These are phyloP conservation scores for Haematococcus lacustris DNA, from an alignment of 139 green algal species.

Conservation along the genomic window DNA sequence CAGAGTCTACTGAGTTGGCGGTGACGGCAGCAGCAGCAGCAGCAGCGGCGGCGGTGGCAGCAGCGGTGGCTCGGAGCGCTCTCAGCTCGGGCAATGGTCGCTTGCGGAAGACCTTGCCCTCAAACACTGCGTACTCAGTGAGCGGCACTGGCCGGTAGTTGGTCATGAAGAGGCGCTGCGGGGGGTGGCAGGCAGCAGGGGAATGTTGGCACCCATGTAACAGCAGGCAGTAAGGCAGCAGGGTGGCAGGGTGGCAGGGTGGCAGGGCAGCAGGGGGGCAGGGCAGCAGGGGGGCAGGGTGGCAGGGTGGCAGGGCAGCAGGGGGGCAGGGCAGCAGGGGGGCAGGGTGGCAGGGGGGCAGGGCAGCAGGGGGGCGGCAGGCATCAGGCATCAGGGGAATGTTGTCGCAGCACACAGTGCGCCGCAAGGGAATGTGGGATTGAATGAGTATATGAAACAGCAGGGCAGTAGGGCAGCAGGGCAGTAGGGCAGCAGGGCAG, in stretches of 20 bases:
- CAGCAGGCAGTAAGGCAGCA: not conserved
- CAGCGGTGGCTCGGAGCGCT: too few relatives aligned
- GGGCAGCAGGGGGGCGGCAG: too few relatives aligned
- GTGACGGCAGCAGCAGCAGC: too few relatives aligned
- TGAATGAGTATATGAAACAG: not conserved
- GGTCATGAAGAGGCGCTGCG: conserved; percentile 63
- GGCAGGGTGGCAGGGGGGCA: not conserved
- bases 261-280: not conserved
- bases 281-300: not conserved
- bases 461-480: too few relatives aligned
- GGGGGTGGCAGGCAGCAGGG: not conserved
- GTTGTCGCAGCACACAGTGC: not conserved
- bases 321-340: not conserved
- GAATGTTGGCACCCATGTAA: not conserved
- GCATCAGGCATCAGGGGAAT: not conserved
- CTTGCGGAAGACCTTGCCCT: conserved; percentile 39
- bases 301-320: not conserved
- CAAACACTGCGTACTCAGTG: conserved; percentile 58
- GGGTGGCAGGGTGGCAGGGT: not conserved
- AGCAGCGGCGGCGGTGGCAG: too few relatives aligned
- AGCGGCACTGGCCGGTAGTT: conserved; percentile 77
- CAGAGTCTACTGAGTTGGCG: too few relatives aligned
- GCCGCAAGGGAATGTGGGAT: not conserved
- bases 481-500: not conserved
- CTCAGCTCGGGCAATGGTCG: not conserved